Evolutionary conservation across 78 protist genomes (phyloP), one percentile per base, ranked within the genome.

Genomic region (Tieghemostelium lacteum): DNA sequence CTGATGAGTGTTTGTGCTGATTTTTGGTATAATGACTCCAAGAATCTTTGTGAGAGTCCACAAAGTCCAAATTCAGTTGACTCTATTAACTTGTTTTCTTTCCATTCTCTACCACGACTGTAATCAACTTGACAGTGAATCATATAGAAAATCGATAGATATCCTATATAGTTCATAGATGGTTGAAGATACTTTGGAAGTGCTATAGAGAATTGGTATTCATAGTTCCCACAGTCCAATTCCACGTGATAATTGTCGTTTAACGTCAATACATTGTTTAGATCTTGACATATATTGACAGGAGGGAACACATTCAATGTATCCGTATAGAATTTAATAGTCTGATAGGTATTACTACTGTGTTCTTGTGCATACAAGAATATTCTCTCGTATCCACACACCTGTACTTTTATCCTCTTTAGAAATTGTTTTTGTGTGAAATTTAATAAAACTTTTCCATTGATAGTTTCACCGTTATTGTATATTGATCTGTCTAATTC

Each of bases 311-410:
- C 37, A 39, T 45, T 34, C 3, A 39, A 22, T 29, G 58, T 22
- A 3, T 62, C 91, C 22, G 66, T 67, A 58, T 60, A 83, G 36
- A 83, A 83, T 39, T 73, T 73, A 26, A 55, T 31, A 7, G 73
- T 83, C 39, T 83, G 78, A 83, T 83, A 71, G 12, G 63, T 71
- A 71, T 71, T 71, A 3, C 22, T 10, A 37, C 40, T 37, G 14
- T 57, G 16, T 60, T 58, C 33, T 22, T 5, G 29, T 29, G 26
- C 24, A 55, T 7, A 31, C 39, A 26, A 65, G 26, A 37, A 57
- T 69, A 83, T 69, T 72, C 69, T 83, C 60, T 83, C 91, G 42
- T 67, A 83, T 16, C 91, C 91, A 42, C 80, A 73, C 33, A 83
- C 12, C 33, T 83, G 91, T 45, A 83, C 29, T 29, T 83, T 73